Base-by-base conservation (phyloP, 2,329 filamentous ascomycete species). In the Amauroascus verrucosus region DNA sequence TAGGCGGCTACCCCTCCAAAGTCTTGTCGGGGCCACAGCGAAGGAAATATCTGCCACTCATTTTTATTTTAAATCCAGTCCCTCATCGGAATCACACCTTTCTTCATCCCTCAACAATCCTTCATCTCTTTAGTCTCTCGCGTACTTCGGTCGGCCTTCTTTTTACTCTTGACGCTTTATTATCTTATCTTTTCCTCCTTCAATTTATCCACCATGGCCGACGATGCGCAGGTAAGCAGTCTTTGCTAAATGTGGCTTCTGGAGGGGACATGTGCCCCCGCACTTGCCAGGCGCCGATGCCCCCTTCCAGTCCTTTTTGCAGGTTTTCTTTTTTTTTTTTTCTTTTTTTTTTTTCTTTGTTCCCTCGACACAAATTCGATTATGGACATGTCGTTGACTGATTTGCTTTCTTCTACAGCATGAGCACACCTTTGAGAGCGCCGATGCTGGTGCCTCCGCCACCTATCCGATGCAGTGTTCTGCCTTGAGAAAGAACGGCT, bases 401-500 rank as follows among this genome's bases (percentile, higher is more conserved):
- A 53, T 33, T 28, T 54, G 57, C 55, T 57, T 59, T 54, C 46
- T 26, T 50, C 40, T 59, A 58, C 64, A 86, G 80, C 82, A 85
- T 73, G 80, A 86, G 68, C 75, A 83, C 72, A 83, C 79, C 74
- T 97, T 97, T 82, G 89, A 95, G 65, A 85, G 83, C 76, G 88
- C 84, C 80, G 89, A 96, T 80, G 90, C 94, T 74, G 94, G 93
- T 77, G 91, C 93, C 68, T 97, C 93, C 65, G 71, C 79, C 70
- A 98, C 93, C 71, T 96, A 73, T 80, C 93, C 93, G 67, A 94
- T 95, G 88, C 93, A 98, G 83, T 98, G 93, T 79, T 98, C 94
- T 79, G 91, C 94, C 69, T 83, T 98, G 81, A 86, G 93, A 74
- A 97, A 98, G 90, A 95, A 94, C 85, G 91, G 93, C 64, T 85